phyloP scores from a whole-genome alignment of 1,284 basidiomycete species.

The Clitocybe nebularis region DNA sequence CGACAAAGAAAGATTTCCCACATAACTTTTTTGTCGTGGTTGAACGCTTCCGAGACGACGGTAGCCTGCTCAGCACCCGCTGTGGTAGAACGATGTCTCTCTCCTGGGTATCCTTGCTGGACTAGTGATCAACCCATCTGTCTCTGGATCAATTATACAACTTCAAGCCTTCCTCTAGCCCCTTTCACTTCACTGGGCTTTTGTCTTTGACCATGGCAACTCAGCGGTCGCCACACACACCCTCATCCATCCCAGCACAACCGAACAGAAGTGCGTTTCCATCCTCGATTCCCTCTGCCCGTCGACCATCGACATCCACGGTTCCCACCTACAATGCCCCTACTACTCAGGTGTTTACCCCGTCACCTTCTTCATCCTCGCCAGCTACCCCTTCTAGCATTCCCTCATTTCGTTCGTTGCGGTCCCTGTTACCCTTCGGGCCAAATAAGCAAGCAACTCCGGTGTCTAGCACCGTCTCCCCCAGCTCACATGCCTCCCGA shows the following conservation, averaged over 20 bases:
- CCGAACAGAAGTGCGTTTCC: slow-evolving; percentile 8
- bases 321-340: slow-evolving; percentile 6
- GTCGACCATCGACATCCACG: slow-evolving; percentile 16
- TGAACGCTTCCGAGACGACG: not conserved
- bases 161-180: not conserved
- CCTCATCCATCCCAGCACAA: slow-evolving; percentile 1
- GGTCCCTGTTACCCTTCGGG: slow-evolving; percentile 62
- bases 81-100: not conserved
- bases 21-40: not conserved
- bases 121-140: not conserved
- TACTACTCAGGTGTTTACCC: slow-evolving; percentile 10
- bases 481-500: slow-evolving; percentile 19
- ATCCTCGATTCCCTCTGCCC: slow-evolving; percentile 15
- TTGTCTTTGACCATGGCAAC: slow-evolving; percentile 3
- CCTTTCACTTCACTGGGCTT: not conserved
- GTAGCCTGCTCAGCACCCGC: too few species aligned
- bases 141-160: not conserved
- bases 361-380: slow-evolving; percentile 12
- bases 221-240: slow-evolving; percentile 2
- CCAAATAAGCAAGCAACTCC: slow-evolving; percentile 37
- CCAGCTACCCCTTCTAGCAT: slow-evolving; percentile 29
- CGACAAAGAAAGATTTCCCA: not conserved
- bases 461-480: slow-evolving; percentile 19
- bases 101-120: not conserved
- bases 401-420: slow-evolving; percentile 56